These are phyloP conservation scores for Candida sithepensis DNA, from an alignment of 805 yeast species.

Conservation along the genomic window DNA sequence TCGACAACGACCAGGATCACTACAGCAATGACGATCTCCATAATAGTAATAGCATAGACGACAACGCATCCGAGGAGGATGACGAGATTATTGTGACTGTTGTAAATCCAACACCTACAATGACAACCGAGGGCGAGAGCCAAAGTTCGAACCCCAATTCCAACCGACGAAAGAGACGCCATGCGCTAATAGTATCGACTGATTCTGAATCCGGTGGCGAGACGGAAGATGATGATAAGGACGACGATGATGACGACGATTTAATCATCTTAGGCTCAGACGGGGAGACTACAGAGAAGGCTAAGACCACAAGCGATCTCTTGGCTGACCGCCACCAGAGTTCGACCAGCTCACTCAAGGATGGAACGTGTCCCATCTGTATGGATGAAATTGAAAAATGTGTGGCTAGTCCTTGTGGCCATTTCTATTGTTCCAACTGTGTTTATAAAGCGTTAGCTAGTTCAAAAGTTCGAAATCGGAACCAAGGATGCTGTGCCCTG, in stretches of 20 bases:
- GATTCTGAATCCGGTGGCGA: not conserved
- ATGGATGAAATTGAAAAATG: constrained; percentile 49
- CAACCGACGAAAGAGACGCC: not conserved
- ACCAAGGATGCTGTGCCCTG: constrained; percentile 31
- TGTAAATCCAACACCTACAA: not conserved
- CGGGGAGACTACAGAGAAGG: constrained; percentile 29
- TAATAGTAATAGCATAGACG: not conserved
- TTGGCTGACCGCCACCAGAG: constrained; percentile 19
- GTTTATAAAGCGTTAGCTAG: constrained; percentile 46
- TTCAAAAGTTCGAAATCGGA: constrained; percentile 32
- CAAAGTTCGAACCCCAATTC: not conserved
- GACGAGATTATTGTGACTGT: not conserved
- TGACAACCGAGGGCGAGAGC: not conserved
- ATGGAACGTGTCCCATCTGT: constrained; percentile 50
- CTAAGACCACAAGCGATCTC: constrained; percentile 34
- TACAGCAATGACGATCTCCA: not conserved
- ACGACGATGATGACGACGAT: constrained; percentile 16
- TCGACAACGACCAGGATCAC: too few species aligned
- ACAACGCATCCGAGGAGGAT: not conserved
- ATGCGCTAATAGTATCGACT: not conserved
- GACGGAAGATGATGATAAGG: not conserved
- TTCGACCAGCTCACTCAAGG: constrained; percentile 29
- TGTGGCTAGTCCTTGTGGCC: constrained; percentile 54
- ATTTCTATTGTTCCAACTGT: constrained; percentile 52
- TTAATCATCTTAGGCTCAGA: constrained; percentile 32